These are phyloP conservation scores for Lepiota subincarnata DNA, from an alignment of 768 basidiomycete genomes.

Conservation along the genomic window DNA sequence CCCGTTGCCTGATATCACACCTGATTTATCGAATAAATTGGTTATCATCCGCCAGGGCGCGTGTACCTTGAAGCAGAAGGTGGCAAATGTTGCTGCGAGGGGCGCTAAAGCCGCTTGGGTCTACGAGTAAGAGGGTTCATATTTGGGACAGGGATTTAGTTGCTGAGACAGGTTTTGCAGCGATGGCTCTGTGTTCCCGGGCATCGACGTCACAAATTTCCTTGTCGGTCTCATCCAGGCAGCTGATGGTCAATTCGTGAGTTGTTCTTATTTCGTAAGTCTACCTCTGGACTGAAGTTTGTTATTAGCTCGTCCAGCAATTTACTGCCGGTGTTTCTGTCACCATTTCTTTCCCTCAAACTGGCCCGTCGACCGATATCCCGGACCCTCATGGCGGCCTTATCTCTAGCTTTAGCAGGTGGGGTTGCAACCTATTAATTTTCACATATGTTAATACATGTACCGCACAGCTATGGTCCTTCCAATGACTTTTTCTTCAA, in stretches of 20 bases:
- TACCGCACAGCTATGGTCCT: slow-evolving; percentile 45
- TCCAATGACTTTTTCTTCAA: slow-evolving; percentile 58
- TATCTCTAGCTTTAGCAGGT: slow-evolving; percentile 48
- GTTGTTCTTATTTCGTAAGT: slow-evolving; percentile 11
- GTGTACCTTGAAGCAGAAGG: slow-evolving; percentile 51
- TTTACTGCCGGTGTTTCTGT: slow-evolving; percentile 40
- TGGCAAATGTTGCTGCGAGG: slow-evolving; percentile 50
- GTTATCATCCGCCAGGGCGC: slow-evolving; percentile 56
- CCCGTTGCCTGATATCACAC: slow-evolving; percentile 46
- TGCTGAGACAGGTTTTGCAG: slow-evolving; percentile 22
- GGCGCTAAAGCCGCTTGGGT: slow-evolving; percentile 46
- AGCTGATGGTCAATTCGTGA: slow-evolving; percentile 51
- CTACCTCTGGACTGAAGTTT: background rate
- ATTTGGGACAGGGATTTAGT: background rate
- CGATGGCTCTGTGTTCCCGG: slow-evolving; percentile 43
- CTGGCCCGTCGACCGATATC: slow-evolving; percentile 35
- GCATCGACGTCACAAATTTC: slow-evolving; percentile 43
- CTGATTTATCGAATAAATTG: slow-evolving; percentile 50
- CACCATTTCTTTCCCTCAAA: slow-evolving; percentile 45
- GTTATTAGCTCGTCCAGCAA: slow-evolving; percentile 42
- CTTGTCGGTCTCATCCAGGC: slow-evolving; percentile 48
- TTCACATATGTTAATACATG: background rate
- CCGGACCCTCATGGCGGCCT: slow-evolving; percentile 52
- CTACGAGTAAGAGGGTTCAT: slow-evolving; percentile 43
- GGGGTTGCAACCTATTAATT: background rate